A percentile compares a stretch with the other conserved stretches of the same genome.
phyloP scores from a whole-genome alignment of 768 basidiomycete species.

The Austroboletus festivus region DNA sequence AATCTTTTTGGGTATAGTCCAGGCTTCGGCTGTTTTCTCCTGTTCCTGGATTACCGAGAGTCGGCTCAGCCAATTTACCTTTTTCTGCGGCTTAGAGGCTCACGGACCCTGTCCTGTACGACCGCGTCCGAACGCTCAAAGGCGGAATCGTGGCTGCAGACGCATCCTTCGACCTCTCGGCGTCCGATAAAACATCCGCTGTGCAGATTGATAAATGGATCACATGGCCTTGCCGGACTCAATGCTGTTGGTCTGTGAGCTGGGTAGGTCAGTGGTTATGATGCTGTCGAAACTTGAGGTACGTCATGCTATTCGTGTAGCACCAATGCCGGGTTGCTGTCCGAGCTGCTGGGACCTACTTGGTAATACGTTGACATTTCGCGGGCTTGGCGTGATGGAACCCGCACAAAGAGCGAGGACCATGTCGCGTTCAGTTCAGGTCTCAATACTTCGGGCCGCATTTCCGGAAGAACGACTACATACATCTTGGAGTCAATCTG shows the following conservation, averaged over 20 bases:
- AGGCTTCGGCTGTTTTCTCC: not conserved
- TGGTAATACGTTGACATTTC: not conserved
- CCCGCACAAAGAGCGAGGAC: conserved; percentile 10
- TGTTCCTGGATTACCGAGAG: not conserved
- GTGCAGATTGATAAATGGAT: too few species aligned
- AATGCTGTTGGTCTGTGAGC: too few species aligned
- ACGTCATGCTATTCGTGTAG: not conserved
- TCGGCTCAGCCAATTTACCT: not conserved
- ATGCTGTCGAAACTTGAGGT: too few species aligned
- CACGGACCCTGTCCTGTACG: not conserved
- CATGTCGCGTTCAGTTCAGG: not conserved
- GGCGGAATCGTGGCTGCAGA: too few species aligned
- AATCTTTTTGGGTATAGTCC: not conserved
- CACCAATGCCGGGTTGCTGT: not conserved
- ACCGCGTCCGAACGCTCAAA: too few species aligned
- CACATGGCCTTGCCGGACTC: too few species aligned
- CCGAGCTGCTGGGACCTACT: not conserved
- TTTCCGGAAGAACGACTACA: not conserved
- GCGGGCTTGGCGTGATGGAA: not conserved
- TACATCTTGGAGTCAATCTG: conserved; percentile 21
- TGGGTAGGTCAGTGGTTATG: too few species aligned
- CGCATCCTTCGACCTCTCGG: too few species aligned
- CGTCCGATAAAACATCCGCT: not conserved
- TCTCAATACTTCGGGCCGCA: not conserved
- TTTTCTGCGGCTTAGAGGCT: not conserved